Conservation (phyloP, 768 basidiomycete species). For the Imleria badia region DNA sequence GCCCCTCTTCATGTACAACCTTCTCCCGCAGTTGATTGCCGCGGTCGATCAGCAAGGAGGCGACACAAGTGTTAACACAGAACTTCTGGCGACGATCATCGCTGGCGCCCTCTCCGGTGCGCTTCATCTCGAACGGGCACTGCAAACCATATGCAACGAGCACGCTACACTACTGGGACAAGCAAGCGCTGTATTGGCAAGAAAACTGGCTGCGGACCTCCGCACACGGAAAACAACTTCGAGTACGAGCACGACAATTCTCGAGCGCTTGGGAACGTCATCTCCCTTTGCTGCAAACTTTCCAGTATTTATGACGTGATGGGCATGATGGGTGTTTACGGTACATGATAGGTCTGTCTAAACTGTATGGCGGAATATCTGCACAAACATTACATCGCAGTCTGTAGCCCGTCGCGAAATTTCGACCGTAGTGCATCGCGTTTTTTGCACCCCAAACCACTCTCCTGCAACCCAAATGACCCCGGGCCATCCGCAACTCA, state of each 20-base stretch:
- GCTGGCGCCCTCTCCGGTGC: constrained; percentile 66
- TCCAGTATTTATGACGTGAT: constrained; percentile 52
- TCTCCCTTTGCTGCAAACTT: constrained; percentile 73
- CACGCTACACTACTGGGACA: constrained; percentile 56
- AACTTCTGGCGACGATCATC: constrained; percentile 64
- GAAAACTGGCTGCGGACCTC: constrained; percentile 63
- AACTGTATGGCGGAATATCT: too few relatives aligned
- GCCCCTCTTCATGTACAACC: constrained; percentile 67
- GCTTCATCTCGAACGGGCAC: constrained; percentile 69
- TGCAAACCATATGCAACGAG: constrained; percentile 52
- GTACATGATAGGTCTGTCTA: neutral
- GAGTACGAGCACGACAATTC: constrained; percentile 49
- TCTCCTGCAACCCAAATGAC: too few relatives aligned
- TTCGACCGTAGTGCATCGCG: too few relatives aligned
- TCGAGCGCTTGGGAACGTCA: constrained; percentile 60
- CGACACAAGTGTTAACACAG: constrained; percentile 56
- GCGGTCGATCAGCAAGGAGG: constrained; percentile 50
- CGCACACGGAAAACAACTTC: constrained; percentile 48
- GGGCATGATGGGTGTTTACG: constrained; percentile 5
- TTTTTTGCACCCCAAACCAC: too few relatives aligned
- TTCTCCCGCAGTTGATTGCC: constrained; percentile 60
- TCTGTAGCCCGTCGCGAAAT: too few relatives aligned
- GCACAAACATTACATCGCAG: too few relatives aligned
- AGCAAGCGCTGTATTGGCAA: constrained; percentile 60
- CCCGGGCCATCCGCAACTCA: too few relatives aligned